Percentiles rank a stretch among this genome's conserved stretches.
Conservation (phyloP, 108 stramenopile species). For the Fistulifera pelliculosa region DNA sequence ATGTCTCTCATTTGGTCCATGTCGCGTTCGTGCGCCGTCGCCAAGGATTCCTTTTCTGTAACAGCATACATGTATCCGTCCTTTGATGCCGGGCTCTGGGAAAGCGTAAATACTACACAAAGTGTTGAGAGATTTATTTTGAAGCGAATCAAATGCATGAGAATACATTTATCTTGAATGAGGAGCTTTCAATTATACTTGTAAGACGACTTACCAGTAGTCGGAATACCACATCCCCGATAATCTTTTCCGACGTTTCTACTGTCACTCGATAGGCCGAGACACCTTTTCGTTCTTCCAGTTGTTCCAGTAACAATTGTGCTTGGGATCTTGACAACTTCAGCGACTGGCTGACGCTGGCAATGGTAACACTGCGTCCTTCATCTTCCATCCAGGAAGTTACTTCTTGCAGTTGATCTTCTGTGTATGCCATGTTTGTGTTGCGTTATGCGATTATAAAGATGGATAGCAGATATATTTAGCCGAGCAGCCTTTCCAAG, state of each 20-base stretch:
- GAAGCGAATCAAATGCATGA: background rate
- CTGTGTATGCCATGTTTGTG: background rate
- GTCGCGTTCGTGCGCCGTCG: slow-evolving; percentile 11
- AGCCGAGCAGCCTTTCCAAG: no score
- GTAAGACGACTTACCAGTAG: background rate
- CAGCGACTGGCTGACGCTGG: slow-evolving; percentile 5
- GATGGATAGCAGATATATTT: no score
- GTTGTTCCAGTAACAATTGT: background rate
- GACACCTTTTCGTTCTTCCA: background rate
- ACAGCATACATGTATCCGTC: background rate
- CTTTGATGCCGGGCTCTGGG: background rate
- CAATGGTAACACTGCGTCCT: slow-evolving; percentile 10
- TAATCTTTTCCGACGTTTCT: background rate
- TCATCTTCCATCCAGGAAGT: slow-evolving; percentile 9
- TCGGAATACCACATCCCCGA: background rate
- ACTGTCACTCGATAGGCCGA: background rate
- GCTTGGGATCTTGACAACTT: slow-evolving; percentile 7
- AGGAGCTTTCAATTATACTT: background rate
- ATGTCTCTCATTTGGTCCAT: slow-evolving; percentile 7
- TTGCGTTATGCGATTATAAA: no score
- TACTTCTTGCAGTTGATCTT: slow-evolving; percentile 8
- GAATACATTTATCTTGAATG: no score
- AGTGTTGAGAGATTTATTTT: background rate
- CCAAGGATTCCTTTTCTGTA: background rate
- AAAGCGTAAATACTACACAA: background rate